phyloP scores from a whole-genome alignment of 306 rosid species.

The Cicer yamashitae region DNA sequence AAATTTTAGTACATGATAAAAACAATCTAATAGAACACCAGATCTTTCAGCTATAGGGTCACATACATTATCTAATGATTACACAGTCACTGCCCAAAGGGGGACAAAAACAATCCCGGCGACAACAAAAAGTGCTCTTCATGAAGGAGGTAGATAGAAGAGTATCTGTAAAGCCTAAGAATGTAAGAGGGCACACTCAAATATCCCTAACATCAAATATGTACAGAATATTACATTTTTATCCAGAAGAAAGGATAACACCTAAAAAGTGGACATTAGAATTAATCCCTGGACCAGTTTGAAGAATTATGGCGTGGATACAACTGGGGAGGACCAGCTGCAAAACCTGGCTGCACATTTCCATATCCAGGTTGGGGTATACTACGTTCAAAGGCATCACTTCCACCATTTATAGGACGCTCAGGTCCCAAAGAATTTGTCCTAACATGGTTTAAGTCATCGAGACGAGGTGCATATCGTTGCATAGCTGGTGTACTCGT shows the following conservation, averaged over 20 bases:
- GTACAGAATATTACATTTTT: conserved; percentile 16
- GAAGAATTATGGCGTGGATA: conserved; percentile 57
- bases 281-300: conserved; percentile 62
- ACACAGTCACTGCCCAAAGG: background rate
- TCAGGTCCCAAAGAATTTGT: conserved; percentile 48
- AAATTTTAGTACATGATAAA: background rate
- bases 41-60: background rate
- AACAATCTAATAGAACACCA: conserved; percentile 9
- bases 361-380: conserved; percentile 50
- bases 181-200: conserved; percentile 14
- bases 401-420: conserved; percentile 41
- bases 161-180: background rate
- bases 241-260: background rate
- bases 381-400: conserved; percentile 37
- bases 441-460: conserved; percentile 59
- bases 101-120: background rate
- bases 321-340: conserved; percentile 47
- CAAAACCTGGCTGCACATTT: conserved; percentile 48
- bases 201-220: background rate
- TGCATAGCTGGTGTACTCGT: conserved; percentile 59
- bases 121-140: background rate
- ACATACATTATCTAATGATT: conserved; percentile 1
- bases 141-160: conserved; percentile 10
- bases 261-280: background rate
- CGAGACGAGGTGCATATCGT: conserved; percentile 69